Evolutionary conservation across 2,329 filamentous ascomycete genomes (phyloP), one percentile per base, ranked within the genome.

Genomic region (Mycosphaerelloides madeirae): DNA sequence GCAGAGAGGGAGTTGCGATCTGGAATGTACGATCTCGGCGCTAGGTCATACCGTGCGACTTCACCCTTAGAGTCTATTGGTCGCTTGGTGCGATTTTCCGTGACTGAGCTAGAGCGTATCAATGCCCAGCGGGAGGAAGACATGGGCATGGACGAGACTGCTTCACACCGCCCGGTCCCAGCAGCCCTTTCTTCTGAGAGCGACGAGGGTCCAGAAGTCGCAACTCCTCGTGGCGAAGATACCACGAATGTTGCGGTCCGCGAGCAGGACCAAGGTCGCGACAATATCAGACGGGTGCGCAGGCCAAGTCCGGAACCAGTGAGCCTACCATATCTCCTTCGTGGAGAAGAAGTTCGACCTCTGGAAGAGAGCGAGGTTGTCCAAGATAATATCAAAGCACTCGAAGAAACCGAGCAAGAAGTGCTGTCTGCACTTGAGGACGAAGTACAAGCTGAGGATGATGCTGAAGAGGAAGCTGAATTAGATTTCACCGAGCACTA

Each of bases 281-380:
- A 49, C 4, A 31, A 43, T 29, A 29, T 52, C 22, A 44, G 55
- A 28, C 47, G 47, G 9, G 31, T 53, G 11, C 58, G 60, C n/a
- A 63, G 68, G 35, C 57, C 57, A 6, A 66, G 60, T 29, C 66
- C 68, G 9, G 71, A 73, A 43, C 56, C 67, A 3, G 66, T 68
- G 31, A 59, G 58, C 12, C 58, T 76, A 4, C 72, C 72, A 2
- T 74, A 72, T 46, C 61, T 75, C 41, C 56, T 64, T 22, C 73
- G 72, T 43, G 43, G 42, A 6, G 46, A 53, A 29, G 48, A 54
- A 16, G 28, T 41, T 6, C 33, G 29, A 19, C 67, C 70, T 5
- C 50, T 72, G 2, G 71, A 71, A 12, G 68, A 72, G 25, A 63
- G 60, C 3, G 67, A 68, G 16, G 43, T 42, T 12, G 55, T 62